These are phyloP conservation scores for Diaporthe longicolla DNA, from an alignment of 2,329 filamentous ascomycete species.

Conservation along the genomic window DNA sequence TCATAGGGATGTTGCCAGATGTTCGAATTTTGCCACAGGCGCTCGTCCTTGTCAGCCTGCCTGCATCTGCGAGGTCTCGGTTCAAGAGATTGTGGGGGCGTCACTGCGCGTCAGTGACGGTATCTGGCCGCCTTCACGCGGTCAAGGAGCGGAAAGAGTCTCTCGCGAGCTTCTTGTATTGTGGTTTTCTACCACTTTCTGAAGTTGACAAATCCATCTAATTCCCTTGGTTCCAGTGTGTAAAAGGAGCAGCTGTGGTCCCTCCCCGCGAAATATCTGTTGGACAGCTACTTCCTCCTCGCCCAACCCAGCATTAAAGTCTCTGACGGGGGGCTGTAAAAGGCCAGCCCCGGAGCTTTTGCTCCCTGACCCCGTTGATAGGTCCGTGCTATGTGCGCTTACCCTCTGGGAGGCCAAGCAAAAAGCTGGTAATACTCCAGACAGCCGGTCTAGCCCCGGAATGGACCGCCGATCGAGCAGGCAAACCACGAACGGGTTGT, in stretches of 20 bases:
- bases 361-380: conserved; percentile 52
- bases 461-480: conserved; percentile 38
- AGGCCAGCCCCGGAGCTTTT: conserved; percentile 52
- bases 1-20: conserved; percentile 24
- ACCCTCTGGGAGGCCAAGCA: conserved; percentile 31
- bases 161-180: conserved; percentile 7
- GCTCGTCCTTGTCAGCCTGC: conserved; percentile 21
- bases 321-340: conserved; percentile 39
- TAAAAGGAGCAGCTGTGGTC: background rate
- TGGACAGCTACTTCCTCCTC: conserved; percentile 48
- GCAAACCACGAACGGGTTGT: conserved; percentile 9
- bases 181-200: conserved; percentile 25
- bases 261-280: conserved; percentile 38
- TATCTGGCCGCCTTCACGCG: background rate
- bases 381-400: conserved; percentile 48
- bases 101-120: conserved; percentile 12
- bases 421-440: conserved; percentile 31
- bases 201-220: conserved; percentile 22
- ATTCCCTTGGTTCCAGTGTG: background rate
- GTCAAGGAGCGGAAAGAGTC: background rate
- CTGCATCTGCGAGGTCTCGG: conserved; percentile 26
- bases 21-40: conserved; percentile 37
- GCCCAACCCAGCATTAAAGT: conserved; percentile 22
- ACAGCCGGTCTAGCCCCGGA: conserved; percentile 11
- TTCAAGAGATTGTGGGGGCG: conserved; percentile 29